These are phyloP conservation scores for Kluyveromyces siamensis DNA, from an alignment of 805 yeast species.

Conservation along the genomic window DNA sequence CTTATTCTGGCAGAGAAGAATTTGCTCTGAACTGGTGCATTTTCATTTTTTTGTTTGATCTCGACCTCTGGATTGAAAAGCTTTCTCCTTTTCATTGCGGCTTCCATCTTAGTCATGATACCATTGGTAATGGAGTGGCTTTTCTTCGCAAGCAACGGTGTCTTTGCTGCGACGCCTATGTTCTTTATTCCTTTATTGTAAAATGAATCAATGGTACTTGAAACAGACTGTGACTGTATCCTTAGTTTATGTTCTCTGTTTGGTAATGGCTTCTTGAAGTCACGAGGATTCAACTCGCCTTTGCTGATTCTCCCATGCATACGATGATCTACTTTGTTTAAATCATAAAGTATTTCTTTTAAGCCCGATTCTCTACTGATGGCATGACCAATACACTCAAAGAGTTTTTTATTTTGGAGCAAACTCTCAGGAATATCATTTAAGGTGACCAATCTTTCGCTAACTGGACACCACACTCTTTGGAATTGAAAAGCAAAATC, in stretches of 20 bases:
- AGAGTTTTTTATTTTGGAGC: conserved; percentile 22
- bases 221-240: conserved; percentile 10
- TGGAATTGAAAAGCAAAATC: conserved; percentile 74
- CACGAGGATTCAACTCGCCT: conserved; percentile 61
- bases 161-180: not conserved
- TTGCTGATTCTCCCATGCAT: conserved; percentile 48
- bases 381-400: conserved; percentile 33
- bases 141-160: conserved; percentile 5
- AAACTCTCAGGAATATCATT: conserved; percentile 41
- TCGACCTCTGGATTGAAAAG: conserved; percentile 4
- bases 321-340: conserved; percentile 32
- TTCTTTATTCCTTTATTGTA: conserved; percentile 6
- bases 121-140: conserved; percentile 1
- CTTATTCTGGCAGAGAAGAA: not conserved
- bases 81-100: conserved; percentile 17
- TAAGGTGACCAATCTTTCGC: conserved; percentile 43
- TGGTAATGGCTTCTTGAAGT: conserved; percentile 24
- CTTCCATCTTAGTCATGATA: conserved; percentile 9
- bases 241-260: conserved; percentile 26
- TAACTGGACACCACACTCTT: conserved; percentile 69
- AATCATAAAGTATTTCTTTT: conserved; percentile 20
- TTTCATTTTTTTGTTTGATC: not conserved
- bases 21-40: not conserved
- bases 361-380: conserved; percentile 12
- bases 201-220: conserved; percentile 15